phyloP scores from a whole-genome alignment of 2,329 filamentous ascomycete species.

The Epichloe uncinata region DNA sequence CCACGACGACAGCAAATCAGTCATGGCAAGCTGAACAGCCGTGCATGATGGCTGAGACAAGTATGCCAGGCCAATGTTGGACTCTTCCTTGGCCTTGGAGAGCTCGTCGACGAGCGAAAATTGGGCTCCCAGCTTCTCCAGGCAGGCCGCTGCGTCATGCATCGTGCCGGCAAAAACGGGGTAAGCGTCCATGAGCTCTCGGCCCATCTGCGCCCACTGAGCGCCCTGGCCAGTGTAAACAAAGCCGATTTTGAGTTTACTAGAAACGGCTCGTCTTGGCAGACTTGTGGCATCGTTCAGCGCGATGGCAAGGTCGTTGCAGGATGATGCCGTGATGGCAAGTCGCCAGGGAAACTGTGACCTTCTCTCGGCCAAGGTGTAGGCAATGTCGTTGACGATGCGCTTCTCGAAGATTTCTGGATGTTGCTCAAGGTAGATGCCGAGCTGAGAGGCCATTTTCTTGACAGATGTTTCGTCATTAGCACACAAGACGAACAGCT shows the following conservation, averaged over 20 bases:
- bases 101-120: slow-evolving; percentile 27
- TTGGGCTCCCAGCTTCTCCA: slow-evolving; percentile 19
- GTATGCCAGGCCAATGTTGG: slow-evolving; percentile 23
- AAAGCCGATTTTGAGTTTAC: slow-evolving; percentile 16
- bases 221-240: slow-evolving; percentile 28
- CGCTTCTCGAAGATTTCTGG: slow-evolving; percentile 27
- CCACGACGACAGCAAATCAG: slow-evolving; percentile 30
- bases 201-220: slow-evolving; percentile 25
- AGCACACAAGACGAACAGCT: slow-evolving; percentile 30
- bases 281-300: slow-evolving; percentile 21
- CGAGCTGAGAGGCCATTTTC: slow-evolving; percentile 17
- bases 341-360: slow-evolving; percentile 30
- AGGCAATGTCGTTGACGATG: slow-evolving; percentile 32
- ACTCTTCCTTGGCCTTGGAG: slow-evolving; percentile 17
- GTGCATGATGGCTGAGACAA: slow-evolving; percentile 31
- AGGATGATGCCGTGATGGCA: slow-evolving; percentile 28
- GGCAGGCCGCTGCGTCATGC: slow-evolving; percentile 16
- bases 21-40: slow-evolving; percentile 34
- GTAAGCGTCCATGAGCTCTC: slow-evolving; percentile 21
- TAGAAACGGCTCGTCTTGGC: slow-evolving; percentile 5
- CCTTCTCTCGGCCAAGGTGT: slow-evolving; percentile 32
- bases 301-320: slow-evolving; percentile 29
- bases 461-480: slow-evolving; percentile 23
- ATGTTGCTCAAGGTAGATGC: slow-evolving; percentile 28
- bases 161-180: slow-evolving; percentile 22